Base-by-base conservation (phyloP, 1,139 yeast species). In the Fermentozyma sake region DNA sequence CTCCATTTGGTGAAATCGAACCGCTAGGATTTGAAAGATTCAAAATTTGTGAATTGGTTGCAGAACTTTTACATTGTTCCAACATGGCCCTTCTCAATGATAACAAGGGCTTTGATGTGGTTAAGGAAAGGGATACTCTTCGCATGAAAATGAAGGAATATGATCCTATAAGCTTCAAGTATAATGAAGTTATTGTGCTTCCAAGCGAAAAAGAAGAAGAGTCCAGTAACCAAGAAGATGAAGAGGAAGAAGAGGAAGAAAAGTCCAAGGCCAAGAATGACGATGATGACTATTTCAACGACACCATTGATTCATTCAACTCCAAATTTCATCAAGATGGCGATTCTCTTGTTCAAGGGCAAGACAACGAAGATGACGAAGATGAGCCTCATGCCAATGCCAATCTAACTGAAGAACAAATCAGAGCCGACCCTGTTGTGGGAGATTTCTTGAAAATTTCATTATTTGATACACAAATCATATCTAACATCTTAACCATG, bases 1-100 rank as follows among this genome's bases (percentile, higher is more conserved):
- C 96, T 4, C 66, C 68, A 3, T 61, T 63, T 42, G 73, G 73
- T 5, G 68, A 61, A 36, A 67, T 67, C 26, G 94, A 85, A 55
- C 98, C 98, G 1, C 63, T 91, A 21, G 98, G 98, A 0, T 89
- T 89, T 56, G 97, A 91, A 59, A 68, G 97, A 42, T 91, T 93
- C 58, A 85, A 89, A 52, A 83, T 91, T 28, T 91, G 96, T 52
- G 98, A 93, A 58, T 68, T 91, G 39, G 77, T 91, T 38, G 98
- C 98, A 1, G 99, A 91, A 53, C 68, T 91, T 28, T 69, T 91
- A 33, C 99, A 91, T 57, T 91, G 99, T 50, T 86, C 96, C 14
- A 91, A 91, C 55, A 93, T 93, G 98, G 93, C 91, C 1, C 63
- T 91, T 24, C 68, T 91, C 40, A 91, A 91, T 50, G 95, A 89